These are phyloP conservation scores for Aspergillus sp. DNA, from an alignment of 2,329 filamentous ascomycete genomes.

Conservation along the genomic window DNA sequence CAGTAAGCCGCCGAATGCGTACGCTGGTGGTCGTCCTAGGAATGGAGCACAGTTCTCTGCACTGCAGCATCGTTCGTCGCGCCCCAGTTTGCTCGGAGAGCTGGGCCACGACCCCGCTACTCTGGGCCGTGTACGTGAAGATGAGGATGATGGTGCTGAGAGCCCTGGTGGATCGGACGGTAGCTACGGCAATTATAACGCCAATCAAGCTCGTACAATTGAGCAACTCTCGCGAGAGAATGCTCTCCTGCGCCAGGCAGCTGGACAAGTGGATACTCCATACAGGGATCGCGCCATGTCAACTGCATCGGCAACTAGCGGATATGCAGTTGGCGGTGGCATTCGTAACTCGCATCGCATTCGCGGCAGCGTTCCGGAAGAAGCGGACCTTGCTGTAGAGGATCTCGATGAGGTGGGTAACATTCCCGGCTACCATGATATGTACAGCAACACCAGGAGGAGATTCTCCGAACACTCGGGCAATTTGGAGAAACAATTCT, in stretches of 20 bases:
- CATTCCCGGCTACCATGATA: constrained; percentile 40
- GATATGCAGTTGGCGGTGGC: constrained; percentile 31
- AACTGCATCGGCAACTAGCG: constrained; percentile 36
- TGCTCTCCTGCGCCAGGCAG: constrained; percentile 46
- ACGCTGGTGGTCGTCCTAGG: constrained; percentile 34
- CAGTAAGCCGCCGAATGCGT: constrained; percentile 27
- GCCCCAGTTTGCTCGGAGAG: constrained; percentile 48
- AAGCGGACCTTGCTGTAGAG: constrained; percentile 44
- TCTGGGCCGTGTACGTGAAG: constrained; percentile 49
- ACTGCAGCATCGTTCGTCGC: constrained; percentile 78
- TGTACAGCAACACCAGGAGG: constrained; percentile 37
- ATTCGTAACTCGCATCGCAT: constrained; percentile 40
- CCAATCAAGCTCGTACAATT: constrained; percentile 45
- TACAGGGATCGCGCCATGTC: constrained; percentile 45
- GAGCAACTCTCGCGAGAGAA: constrained; percentile 50
- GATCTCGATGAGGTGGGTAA: constrained; percentile 45
- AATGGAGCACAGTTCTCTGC: constrained; percentile 58
- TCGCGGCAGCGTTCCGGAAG: constrained; percentile 43
- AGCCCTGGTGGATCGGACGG: constrained; percentile 40
- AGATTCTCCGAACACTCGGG: constrained; percentile 47
- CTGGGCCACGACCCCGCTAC: constrained; percentile 47
- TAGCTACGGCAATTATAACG: constrained; percentile 36
- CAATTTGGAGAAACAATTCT: constrained; percentile 43
- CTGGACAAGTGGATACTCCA: constrained; percentile 38
- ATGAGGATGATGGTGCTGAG: constrained; percentile 49